Evolutionary conservation across 2,329 filamentous ascomycete genomes (phyloP).

Genomic region (Scedosporium boydii): DNA sequence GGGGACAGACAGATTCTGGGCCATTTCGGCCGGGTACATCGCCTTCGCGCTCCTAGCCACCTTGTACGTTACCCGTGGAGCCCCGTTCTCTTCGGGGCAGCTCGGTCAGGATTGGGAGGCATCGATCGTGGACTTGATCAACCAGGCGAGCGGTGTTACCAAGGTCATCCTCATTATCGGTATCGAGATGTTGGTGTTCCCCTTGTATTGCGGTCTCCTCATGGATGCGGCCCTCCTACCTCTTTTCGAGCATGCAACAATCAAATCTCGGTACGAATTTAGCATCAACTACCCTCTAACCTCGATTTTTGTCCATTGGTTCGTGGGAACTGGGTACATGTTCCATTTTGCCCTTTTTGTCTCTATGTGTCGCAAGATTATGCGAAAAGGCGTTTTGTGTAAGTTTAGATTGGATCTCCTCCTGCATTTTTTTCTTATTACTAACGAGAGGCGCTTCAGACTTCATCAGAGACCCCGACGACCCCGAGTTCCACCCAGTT

Average conservation of each 20-base stretch:
- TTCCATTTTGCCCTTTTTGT: conserved; percentile 99
- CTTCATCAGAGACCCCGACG: conserved; percentile 96
- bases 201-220: conserved; percentile 86
- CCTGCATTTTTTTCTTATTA: background rate
- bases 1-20: conserved; percentile 53
- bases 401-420: conserved; percentile 27
- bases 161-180: conserved; percentile 98
- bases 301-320: conserved; percentile 96
- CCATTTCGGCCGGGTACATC: conserved; percentile 72
- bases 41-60: conserved; percentile 66
- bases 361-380: conserved; percentile 96
- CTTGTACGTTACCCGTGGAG: conserved; percentile 67
- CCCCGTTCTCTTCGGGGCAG: conserved; percentile 52
- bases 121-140: conserved; percentile 68
- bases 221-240: conserved; percentile 83
- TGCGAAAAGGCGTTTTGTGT: conserved; percentile 90
- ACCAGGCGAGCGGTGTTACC: conserved; percentile 91
- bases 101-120: conserved; percentile 60
- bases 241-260: conserved; percentile 71
- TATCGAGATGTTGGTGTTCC: conserved; percentile 97
- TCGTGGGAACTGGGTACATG: conserved; percentile 98
- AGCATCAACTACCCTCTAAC: conserved; percentile 72
- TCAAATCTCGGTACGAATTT: conserved; percentile 70
- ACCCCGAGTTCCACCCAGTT: conserved; percentile 95
- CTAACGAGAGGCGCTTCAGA: conserved; percentile 36